These are phyloP conservation scores for Cladosporium halotolerans DNA, from an alignment of 2,329 filamentous ascomycete genomes.

Conservation along the genomic window DNA sequence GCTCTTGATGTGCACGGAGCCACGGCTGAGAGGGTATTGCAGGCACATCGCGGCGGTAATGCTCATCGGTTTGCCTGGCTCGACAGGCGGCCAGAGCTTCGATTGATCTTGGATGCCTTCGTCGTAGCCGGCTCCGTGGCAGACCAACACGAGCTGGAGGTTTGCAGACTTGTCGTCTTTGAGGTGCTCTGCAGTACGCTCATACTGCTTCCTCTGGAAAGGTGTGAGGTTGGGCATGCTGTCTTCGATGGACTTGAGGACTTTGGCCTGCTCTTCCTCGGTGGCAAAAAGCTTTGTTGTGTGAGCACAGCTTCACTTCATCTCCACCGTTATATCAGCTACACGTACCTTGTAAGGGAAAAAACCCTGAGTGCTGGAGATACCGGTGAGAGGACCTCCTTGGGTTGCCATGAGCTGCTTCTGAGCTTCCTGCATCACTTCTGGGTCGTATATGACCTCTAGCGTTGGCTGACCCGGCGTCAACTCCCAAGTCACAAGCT, in stretches of 20 bases:
- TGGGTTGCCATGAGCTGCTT: slow-evolving; percentile 29
- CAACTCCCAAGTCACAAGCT: slow-evolving; percentile 20
- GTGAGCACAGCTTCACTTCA: not conserved
- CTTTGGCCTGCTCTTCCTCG: slow-evolving; percentile 27
- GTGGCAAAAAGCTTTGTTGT: slow-evolving; percentile 24
- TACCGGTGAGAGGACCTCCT: slow-evolving; percentile 27
- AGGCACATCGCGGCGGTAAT: slow-evolving; percentile 25
- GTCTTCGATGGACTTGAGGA: slow-evolving; percentile 27
- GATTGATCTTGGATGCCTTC: slow-evolving; percentile 26
- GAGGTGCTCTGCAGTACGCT: slow-evolving; percentile 30
- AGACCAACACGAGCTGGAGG: slow-evolving; percentile 33
- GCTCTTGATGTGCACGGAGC: slow-evolving; percentile 28
- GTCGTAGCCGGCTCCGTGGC: slow-evolving; percentile 24
- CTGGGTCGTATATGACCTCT: slow-evolving; percentile 28
- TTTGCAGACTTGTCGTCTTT: slow-evolving; percentile 33
- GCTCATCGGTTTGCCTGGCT: slow-evolving; percentile 17
- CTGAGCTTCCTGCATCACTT: slow-evolving; percentile 28
- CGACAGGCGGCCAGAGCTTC: slow-evolving; percentile 21
- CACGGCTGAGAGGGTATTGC: slow-evolving; percentile 27
- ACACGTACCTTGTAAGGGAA: slow-evolving; percentile 28
- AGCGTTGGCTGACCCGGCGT: slow-evolving; percentile 23
- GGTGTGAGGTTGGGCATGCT: slow-evolving; percentile 22
- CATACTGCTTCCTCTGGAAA: slow-evolving; percentile 32
- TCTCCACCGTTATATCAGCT: not conserved
- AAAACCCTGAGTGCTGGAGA: slow-evolving; percentile 33